These are phyloP conservation scores for Manihot esculenta DNA, from an alignment of 441 rosid species.

Conservation along the genomic window DNA sequence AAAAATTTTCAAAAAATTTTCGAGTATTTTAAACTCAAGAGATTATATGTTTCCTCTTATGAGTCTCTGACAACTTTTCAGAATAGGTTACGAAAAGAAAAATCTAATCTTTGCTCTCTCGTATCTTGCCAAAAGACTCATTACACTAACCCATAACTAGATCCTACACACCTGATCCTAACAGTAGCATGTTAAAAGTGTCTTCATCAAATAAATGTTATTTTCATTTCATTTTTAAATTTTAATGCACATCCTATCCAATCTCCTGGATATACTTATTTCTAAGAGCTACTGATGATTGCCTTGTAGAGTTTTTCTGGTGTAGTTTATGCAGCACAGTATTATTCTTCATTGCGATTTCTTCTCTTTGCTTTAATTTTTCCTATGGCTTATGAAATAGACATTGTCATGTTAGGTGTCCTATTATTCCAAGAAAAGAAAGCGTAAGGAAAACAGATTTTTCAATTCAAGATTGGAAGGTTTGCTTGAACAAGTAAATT, in stretches of 20 bases:
- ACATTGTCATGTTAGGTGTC: not conserved
- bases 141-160: too few species aligned
- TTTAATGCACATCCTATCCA: not conserved
- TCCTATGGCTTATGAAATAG: not conserved
- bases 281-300: too few species aligned
- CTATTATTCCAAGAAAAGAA: constrained; percentile 10
- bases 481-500: constrained; percentile 1
- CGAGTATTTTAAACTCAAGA: too few species aligned
- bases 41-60: too few species aligned
- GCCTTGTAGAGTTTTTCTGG: not conserved
- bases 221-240: not conserved
- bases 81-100: too few species aligned
- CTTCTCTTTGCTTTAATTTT: not conserved
- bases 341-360: not conserved
- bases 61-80: too few species aligned
- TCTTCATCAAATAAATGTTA: not conserved
- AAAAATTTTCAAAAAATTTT: too few species aligned
- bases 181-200: not conserved
- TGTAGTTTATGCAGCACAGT: not conserved
- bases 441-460: constrained; percentile 2
- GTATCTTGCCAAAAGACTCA: too few species aligned
- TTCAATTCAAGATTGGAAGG: constrained; percentile 9
- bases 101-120: too few species aligned
- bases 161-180: too few species aligned
- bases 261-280: not conserved